These are phyloP conservation scores for Fusarium sp. DNA, from an alignment of 2,329 filamentous ascomycete genomes.

Conservation along the genomic window DNA sequence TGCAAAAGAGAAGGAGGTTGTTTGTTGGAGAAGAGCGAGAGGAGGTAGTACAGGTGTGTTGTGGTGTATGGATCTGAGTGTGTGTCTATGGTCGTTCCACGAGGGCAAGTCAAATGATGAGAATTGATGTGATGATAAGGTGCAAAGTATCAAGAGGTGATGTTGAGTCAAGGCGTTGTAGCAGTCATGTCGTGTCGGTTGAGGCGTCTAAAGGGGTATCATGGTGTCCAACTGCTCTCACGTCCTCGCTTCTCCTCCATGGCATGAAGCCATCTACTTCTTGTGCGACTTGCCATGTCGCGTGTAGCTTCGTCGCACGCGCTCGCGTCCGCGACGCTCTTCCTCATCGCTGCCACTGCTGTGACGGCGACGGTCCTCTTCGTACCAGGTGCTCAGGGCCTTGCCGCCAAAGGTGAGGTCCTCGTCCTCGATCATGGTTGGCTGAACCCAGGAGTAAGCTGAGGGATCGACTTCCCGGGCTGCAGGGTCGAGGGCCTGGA, in stretches of 20 bases:
- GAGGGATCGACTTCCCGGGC: conserved; percentile 48
- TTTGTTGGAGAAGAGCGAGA: conserved; percentile 21
- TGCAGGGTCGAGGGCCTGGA: conserved; percentile 47
- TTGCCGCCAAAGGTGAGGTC: conserved; percentile 70
- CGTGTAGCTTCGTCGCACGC: conserved; percentile 47
- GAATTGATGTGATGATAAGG: conserved; percentile 19
- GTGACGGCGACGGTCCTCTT: conserved; percentile 62
- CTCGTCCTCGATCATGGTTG: conserved; percentile 68
- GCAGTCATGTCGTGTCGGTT: conserved; percentile 13
- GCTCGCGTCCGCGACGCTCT: conserved; percentile 52
- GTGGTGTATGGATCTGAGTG: conserved; percentile 8
- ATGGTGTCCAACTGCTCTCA: conserved; percentile 28
- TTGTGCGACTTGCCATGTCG: conserved; percentile 45
- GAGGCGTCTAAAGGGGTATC: conserved; percentile 34
- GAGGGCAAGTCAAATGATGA: conserved; percentile 27
- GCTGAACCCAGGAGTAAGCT: conserved; percentile 58
- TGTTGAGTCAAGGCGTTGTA: conserved; percentile 17
- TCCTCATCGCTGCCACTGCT: conserved; percentile 53
- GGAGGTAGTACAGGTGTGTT: conserved; percentile 22
- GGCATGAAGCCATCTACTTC: conserved; percentile 39
- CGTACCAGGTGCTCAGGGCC: conserved; percentile 67
- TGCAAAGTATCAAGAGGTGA: not conserved
- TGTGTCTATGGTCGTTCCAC: conserved; percentile 41
- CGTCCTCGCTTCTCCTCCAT: conserved; percentile 10
- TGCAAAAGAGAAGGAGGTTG: conserved; percentile 9